phyloP scores from a whole-genome alignment of 2,329 filamentous ascomycete genomes.

The Phialemoniopsis sp. region DNA sequence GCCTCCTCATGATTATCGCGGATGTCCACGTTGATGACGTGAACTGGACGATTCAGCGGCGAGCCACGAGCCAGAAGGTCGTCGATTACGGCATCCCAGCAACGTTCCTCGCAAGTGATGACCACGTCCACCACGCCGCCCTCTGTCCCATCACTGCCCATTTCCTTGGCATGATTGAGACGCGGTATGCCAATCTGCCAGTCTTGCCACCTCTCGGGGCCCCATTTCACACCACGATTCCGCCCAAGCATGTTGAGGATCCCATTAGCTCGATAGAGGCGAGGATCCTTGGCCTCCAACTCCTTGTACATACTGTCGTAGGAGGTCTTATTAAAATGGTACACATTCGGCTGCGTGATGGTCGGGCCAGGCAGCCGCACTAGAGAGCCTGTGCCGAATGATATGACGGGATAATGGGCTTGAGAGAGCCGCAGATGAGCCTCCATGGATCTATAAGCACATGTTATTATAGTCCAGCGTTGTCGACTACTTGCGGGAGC shows the following conservation, averaged over 20 bases:
- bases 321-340: slow-evolving; percentile 95
- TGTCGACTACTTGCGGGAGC: no score
- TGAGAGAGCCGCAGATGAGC: slow-evolving; percentile 90
- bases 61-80: slow-evolving; percentile 83
- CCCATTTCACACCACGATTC: slow-evolving; percentile 90
- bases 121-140: slow-evolving; percentile 89
- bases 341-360: slow-evolving; percentile 92
- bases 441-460: slow-evolving; percentile 76
- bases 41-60: slow-evolving; percentile 85
- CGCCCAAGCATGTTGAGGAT: slow-evolving; percentile 93
- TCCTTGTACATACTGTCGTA: slow-evolving; percentile 95
- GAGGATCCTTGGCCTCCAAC: slow-evolving; percentile 76
- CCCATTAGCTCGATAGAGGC: slow-evolving; percentile 87
- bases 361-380: slow-evolving; percentile 89
- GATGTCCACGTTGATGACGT: slow-evolving; percentile 98
- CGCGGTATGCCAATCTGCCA: slow-evolving; percentile 87
- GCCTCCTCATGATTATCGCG: slow-evolving; percentile 98
- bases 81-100: slow-evolving; percentile 96
- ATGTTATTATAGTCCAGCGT: slow-evolving; percentile 8
- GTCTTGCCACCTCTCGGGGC: slow-evolving; percentile 95
- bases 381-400: slow-evolving; percentile 92
- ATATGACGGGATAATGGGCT: slow-evolving; percentile 90
- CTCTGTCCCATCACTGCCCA: slow-evolving; percentile 77
- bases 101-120: slow-evolving; percentile 95
- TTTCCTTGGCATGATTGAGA: slow-evolving; percentile 69